phyloP scores from a whole-genome alignment of 768 basidiomycete genomes.

The Psilocybe sp. region DNA sequence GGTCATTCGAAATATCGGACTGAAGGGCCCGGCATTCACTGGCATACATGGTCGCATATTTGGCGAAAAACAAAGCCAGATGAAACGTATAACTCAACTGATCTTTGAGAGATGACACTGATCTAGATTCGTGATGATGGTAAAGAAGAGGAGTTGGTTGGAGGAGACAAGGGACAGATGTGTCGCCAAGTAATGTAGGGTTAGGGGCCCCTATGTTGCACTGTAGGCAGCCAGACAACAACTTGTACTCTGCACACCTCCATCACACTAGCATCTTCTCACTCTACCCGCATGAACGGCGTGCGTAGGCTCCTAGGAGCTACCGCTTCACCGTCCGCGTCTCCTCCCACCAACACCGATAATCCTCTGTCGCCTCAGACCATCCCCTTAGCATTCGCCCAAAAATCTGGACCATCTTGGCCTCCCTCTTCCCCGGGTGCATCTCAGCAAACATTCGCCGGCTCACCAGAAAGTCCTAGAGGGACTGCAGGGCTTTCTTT shows the following conservation, averaged over 20 bases:
- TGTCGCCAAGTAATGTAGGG: conserved; percentile 10
- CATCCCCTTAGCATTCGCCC: conserved; percentile 11
- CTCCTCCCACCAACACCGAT: conserved; percentile 20
- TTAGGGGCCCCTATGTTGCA: conserved; percentile 10
- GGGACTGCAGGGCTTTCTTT: conserved; percentile 43
- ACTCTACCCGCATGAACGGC: conserved; percentile 54
- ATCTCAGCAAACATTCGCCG: conserved; percentile 14
- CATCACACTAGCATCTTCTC: conserved; percentile 1
- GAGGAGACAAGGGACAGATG: too few species aligned
- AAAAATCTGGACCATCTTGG: conserved; percentile 39
- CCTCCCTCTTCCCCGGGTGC: conserved; percentile 41
- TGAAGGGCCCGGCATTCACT: too few species aligned
- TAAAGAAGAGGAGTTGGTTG: too few species aligned
- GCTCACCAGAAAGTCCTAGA: conserved; percentile 31
- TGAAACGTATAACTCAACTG: too few species aligned
- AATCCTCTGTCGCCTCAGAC: conserved; percentile 17
- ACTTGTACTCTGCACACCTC: background rate
- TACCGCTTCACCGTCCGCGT: conserved; percentile 28
- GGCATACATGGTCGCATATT: too few species aligned
- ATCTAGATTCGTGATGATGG: too few species aligned
- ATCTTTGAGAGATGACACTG: too few species aligned
- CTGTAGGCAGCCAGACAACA: too few species aligned
- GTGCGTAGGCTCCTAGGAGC: conserved; percentile 63
- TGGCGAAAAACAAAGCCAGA: too few species aligned
- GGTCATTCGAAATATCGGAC: too few species aligned